Percentiles rank a stretch among this genome's conserved stretches.
Evolutionary conservation across 441 rosid genomes (phyloP).

Genomic region (Breynia disticha): DNA sequence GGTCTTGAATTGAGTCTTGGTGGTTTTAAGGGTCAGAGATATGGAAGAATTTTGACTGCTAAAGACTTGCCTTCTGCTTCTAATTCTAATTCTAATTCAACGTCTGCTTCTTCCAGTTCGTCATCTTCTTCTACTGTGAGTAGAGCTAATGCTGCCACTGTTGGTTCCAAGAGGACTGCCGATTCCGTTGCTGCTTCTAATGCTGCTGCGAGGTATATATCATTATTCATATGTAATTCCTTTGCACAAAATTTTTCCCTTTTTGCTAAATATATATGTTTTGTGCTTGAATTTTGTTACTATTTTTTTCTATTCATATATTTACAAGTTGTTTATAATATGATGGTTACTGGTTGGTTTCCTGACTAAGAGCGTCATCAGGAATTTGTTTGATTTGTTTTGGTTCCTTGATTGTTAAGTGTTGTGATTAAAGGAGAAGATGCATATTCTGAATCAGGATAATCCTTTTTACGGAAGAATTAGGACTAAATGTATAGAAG

Average conservation of each 20-base stretch:
- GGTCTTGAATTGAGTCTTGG: conserved; percentile 63
- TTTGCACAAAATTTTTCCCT: not conserved
- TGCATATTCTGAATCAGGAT: not conserved
- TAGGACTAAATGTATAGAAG: not conserved
- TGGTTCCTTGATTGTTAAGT: conserved; percentile 1
- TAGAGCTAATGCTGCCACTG: conserved; percentile 32
- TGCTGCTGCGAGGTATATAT: conserved; percentile 33
- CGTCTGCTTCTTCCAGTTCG: conserved; percentile 25
- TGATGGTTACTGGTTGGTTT: not conserved
- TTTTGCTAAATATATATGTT: not conserved
- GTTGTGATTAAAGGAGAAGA: not conserved
- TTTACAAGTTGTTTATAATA: not conserved
- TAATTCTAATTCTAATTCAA: conserved; percentile 7
- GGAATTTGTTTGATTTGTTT: not conserved
- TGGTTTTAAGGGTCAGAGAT: conserved; percentile 24
- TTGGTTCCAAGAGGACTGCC: conserved; percentile 57
- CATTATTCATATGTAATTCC: not conserved
- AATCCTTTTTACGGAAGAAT: not conserved
- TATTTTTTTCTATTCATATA: too few relatives aligned
- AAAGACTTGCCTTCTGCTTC: conserved; percentile 38
- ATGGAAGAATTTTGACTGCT: conserved; percentile 43
- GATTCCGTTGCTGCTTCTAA: conserved; percentile 50
- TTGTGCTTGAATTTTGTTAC: not conserved
- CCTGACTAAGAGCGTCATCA: not conserved
- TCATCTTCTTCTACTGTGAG: conserved; percentile 50